phyloP scores from a whole-genome alignment of 2,329 filamentous ascomycete species.

The Pseudogymnoascus sp. region DNA sequence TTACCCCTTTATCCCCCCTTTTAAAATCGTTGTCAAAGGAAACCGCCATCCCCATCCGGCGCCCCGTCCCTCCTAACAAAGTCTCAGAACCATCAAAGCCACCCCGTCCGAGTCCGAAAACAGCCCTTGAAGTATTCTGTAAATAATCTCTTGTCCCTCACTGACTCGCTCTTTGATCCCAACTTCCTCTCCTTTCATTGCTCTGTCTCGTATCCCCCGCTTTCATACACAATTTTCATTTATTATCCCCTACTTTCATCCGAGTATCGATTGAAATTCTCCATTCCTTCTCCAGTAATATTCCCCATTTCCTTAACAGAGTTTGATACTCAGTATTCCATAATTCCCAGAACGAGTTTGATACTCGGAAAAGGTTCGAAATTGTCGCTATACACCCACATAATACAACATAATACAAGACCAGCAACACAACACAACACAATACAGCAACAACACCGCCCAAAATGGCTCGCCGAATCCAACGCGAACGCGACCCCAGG shows the following conservation, averaged over 20 bases:
- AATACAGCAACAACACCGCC: not conserved
- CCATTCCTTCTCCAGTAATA: not conserved
- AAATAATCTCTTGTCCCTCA: not conserved
- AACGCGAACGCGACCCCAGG: not conserved
- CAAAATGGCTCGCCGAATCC: not conserved
- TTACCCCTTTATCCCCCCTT: not conserved
- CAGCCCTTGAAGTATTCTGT: not conserved
- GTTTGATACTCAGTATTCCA: not conserved
- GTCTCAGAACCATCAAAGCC: not conserved
- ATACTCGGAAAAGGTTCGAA: not conserved
- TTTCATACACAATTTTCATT: not conserved
- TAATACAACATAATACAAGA: not conserved
- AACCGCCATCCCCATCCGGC: not conserved
- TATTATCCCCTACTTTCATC: conserved; percentile 1
- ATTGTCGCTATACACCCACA: not conserved
- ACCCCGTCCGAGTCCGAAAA: not conserved
- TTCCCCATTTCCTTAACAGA: not conserved
- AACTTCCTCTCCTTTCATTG: not conserved
- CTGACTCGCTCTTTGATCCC: not conserved
- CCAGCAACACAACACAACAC: no score
- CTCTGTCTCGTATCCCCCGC: not conserved
- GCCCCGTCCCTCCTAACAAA: not conserved
- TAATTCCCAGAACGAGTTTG: not conserved
- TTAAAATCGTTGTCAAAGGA: not conserved
- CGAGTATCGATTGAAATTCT: not conserved